These are phyloP conservation scores for Coniochaeta ligniaria DNA, from an alignment of 2,329 filamentous ascomycete genomes.

Conservation along the genomic window DNA sequence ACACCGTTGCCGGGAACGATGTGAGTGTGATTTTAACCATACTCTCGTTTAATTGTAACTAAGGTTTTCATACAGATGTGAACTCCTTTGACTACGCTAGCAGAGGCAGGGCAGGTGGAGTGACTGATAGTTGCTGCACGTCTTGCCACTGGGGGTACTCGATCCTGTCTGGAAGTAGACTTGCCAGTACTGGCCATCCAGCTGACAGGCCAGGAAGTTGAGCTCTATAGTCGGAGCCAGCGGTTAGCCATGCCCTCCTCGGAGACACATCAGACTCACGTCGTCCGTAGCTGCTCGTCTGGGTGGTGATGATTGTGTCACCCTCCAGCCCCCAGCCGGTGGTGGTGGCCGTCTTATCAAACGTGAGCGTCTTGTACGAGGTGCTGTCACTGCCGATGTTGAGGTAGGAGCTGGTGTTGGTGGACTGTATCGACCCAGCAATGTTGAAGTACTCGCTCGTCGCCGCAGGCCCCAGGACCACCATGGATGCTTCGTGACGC, in stretches of 20 bases:
- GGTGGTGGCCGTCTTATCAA: conserved; percentile 30
- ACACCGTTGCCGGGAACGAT: too few relatives aligned
- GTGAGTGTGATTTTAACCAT: too few relatives aligned
- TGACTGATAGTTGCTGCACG: conserved; percentile 47
- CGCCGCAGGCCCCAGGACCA: conserved; percentile 44
- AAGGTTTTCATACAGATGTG: too few relatives aligned
- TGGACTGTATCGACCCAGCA: conserved; percentile 38
- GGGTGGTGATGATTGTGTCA: conserved; percentile 35
- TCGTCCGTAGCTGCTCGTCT: conserved; percentile 34
- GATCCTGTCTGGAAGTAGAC: conserved; percentile 46
- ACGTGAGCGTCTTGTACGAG: conserved; percentile 44
- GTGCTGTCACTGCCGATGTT: conserved; percentile 37
- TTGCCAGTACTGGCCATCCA: conserved; percentile 37
- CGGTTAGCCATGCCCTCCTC: background rate
- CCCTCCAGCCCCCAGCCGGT: conserved; percentile 44
- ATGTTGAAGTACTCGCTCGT: conserved; percentile 42
- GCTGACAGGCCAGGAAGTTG: conserved; percentile 42
- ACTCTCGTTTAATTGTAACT: conserved; percentile 33
- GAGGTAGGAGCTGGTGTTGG: conserved; percentile 38
- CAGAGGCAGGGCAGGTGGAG: conserved; percentile 46
- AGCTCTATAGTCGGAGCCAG: conserved; percentile 25
- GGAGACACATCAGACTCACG: conserved; percentile 15
- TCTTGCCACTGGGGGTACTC: conserved; percentile 37
- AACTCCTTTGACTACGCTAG: conserved; percentile 8
- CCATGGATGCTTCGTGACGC: conserved; percentile 23